Percentiles rank a stretch among this genome's conserved stretches.
phyloP scores from a whole-genome alignment of 805 yeast genomes.

The Saccharomycopsis vini region DNA sequence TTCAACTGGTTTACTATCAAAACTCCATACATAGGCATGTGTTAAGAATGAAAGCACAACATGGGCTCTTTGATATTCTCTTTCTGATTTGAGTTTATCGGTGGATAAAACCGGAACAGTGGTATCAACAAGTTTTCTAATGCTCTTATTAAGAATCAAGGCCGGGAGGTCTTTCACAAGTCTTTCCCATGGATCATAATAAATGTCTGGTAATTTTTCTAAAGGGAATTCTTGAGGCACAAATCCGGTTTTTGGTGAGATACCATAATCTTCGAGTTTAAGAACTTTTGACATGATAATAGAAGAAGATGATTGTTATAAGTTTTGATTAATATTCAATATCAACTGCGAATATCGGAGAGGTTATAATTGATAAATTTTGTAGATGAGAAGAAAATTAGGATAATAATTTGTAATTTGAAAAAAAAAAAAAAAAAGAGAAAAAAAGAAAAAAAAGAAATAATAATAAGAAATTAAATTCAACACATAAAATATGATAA shows the following conservation, averaged over 20 bases:
- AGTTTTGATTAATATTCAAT: no score
- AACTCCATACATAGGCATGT: conserved; percentile 89
- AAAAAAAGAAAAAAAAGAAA: no score
- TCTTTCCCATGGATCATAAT: conserved; percentile 72
- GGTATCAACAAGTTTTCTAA: conserved; percentile 53
- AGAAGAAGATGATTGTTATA: no score
- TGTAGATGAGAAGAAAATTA: no score
- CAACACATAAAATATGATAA: no score
- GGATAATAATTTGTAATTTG: no score
- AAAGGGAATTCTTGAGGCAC: conserved; percentile 65
- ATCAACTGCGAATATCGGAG: no score
- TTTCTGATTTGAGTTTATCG: conserved; percentile 30
- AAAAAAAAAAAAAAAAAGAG: no score
- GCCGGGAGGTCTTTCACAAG: conserved; percentile 63
- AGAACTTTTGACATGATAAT: no score
- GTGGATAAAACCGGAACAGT: conserved; percentile 48
- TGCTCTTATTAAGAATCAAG: conserved; percentile 52
- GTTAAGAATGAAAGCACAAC: conserved; percentile 69
- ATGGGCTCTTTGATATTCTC: conserved; percentile 71
- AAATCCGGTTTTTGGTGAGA: conserved; percentile 68
- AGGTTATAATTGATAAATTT: no score
- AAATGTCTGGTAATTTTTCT: conserved; percentile 45
- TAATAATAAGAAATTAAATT: no score
- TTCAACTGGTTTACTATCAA: conserved; percentile 46
- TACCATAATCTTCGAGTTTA: conserved; percentile 52